Evolutionary conservation across 1,284 basidiomycete species (phyloP).

Genomic region (Violaceomyces palustris): DNA sequence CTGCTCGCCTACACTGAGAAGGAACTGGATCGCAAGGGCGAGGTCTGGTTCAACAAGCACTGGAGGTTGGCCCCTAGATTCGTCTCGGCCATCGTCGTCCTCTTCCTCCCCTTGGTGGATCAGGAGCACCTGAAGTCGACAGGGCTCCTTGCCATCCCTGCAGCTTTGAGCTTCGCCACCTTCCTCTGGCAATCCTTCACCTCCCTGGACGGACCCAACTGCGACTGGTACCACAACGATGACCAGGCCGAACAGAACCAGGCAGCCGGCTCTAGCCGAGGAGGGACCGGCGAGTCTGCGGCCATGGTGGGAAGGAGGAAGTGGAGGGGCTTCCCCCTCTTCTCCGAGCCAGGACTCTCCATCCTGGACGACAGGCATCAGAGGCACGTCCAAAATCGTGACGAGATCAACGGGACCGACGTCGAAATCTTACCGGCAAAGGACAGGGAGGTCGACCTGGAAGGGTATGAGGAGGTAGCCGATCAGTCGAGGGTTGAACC

Average conservation of each 20-base stretch:
- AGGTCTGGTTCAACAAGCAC: conserved; percentile 27
- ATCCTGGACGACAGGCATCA: conserved; percentile 21
- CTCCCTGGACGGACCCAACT: conserved; percentile 38
- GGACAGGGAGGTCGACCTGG: too few relatives aligned
- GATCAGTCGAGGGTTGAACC: too few relatives aligned
- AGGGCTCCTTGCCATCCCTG: conserved; percentile 23
- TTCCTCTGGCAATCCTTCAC: conserved; percentile 35
- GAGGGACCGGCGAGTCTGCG: too few relatives aligned
- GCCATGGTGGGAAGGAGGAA: conserved; percentile 1
- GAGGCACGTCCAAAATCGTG: too few relatives aligned
- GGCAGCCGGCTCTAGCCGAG: background rate
- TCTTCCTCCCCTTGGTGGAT: conserved; percentile 30
- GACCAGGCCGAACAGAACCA: conserved; percentile 1
- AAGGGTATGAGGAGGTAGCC: too few relatives aligned
- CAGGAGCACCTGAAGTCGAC: conserved; percentile 17
- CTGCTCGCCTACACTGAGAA: conserved; percentile 29
- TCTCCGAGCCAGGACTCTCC: conserved; percentile 32
- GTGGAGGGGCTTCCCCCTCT: conserved; percentile 28
- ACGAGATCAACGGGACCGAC: too few relatives aligned
- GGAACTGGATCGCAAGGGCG: conserved; percentile 28
- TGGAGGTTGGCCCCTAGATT: conserved; percentile 26
- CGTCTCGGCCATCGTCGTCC: conserved; percentile 20
- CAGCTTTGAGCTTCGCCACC: conserved; percentile 9
- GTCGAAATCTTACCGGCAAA: too few relatives aligned
- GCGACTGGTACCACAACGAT: conserved; percentile 16